Conservation (phyloP, 2,329 filamentous ascomycete genomes). For the Fusarium nurragi region DNA sequence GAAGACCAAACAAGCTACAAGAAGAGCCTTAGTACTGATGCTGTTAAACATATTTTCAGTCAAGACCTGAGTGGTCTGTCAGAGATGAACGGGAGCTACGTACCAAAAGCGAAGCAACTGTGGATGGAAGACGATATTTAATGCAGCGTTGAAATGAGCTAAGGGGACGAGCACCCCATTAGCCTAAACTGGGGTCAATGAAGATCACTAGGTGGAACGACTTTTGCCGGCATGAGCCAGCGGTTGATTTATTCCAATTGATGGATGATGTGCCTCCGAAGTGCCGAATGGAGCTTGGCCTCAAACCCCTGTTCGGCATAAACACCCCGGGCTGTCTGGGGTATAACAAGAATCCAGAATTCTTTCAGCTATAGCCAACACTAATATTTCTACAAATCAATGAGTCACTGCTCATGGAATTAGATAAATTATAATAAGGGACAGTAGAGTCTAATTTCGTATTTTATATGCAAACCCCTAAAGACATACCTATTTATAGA, state of each 20-base stretch:
- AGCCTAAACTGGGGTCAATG: conserved; percentile 8
- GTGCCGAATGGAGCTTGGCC: conserved; percentile 3
- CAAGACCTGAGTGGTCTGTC: background rate
- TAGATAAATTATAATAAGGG: background rate
- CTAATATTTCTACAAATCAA: background rate
- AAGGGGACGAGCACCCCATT: conserved; percentile 4
- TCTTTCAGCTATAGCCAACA: background rate
- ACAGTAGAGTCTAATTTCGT: fast-evolving
- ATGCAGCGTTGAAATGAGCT: background rate
- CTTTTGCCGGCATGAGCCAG: conserved; percentile 7
- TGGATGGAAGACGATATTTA: background rate
- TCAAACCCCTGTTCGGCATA: background rate
- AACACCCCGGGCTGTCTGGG: background rate
- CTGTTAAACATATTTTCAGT: background rate
- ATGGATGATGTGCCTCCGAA: conserved; percentile 16
- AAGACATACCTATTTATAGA: background rate
- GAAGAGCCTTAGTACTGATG: conserved; percentile 2
- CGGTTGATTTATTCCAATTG: conserved; percentile 1
- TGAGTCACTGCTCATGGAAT: too few species aligned
- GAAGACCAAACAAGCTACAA: conserved; percentile 10
- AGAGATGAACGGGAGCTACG: fast-evolving
- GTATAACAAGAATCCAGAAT: background rate
- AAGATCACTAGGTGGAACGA: conserved; percentile 12
- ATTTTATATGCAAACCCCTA: background rate
- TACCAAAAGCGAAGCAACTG: background rate